Conservation (phyloP, 257 asterid genomes). For the Lithospermum erythrorhizon region DNA sequence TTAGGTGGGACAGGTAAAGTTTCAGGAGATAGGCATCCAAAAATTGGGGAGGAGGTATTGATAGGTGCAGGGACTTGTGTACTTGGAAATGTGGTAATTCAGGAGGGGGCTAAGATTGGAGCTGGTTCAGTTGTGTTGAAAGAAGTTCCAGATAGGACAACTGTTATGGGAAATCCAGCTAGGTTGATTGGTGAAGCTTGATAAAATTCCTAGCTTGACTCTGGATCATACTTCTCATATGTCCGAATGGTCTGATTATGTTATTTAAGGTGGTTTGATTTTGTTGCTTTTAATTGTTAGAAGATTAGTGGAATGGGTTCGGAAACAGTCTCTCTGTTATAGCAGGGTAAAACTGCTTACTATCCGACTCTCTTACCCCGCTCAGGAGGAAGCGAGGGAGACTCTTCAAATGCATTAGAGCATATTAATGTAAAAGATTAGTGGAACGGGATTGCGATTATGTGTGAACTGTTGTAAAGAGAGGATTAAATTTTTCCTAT, state of each 20-base stretch:
- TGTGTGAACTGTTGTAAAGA: no score
- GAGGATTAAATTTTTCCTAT: no score
- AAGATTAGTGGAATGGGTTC: no score
- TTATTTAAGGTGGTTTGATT: conserved; percentile 1
- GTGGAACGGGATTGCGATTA: no score
- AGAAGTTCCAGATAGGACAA: conserved; percentile 8
- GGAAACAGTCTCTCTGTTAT: no score
- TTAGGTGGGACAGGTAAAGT: no score
- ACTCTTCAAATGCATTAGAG: no score
- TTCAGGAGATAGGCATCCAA: conserved; percentile 1
- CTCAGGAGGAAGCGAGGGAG: no score
- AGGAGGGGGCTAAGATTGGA: conserved; percentile 15
- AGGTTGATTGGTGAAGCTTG: conserved; percentile 7
- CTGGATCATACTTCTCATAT: conserved; percentile 7
- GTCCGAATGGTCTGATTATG: conserved; percentile 9
- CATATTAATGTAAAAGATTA: no score
- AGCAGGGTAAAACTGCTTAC: no score
- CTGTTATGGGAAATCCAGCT: conserved; percentile 13
- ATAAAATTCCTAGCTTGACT: conserved; percentile 6
- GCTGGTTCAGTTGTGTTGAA: conserved; percentile 11
- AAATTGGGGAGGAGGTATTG: conserved; percentile 8
- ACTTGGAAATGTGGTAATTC: conserved; percentile 11
- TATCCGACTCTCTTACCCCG: no score
- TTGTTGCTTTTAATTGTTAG: no score
- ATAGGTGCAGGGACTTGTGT: conserved; percentile 8